Evolutionary conservation across 2,329 filamentous ascomycete species (phyloP).

Genomic region (Chaetothyriales sp.): DNA sequence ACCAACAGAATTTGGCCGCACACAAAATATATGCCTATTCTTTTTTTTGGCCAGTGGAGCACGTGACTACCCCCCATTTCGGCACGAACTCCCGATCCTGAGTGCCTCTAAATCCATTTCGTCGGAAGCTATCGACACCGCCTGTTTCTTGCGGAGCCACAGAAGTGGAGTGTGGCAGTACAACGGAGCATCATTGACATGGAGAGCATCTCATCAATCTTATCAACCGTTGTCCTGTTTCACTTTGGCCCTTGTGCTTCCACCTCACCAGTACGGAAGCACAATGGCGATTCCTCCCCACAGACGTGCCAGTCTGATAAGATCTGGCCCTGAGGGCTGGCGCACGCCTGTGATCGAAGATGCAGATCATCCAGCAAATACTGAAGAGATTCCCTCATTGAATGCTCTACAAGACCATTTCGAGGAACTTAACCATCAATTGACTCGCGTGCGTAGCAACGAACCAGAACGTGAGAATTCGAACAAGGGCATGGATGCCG

Average conservation of each 20-base stretch:
- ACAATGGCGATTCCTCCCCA: background rate
- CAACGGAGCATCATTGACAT: background rate
- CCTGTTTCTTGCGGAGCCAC: background rate
- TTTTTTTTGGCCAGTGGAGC: background rate
- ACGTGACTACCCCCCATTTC: background rate
- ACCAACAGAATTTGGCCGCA: background rate
- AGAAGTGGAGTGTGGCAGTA: background rate
- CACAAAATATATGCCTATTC: background rate
- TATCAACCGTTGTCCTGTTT: background rate
- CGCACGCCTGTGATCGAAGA: conserved; percentile 34
- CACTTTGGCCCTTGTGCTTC: background rate
- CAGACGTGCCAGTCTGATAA: background rate
- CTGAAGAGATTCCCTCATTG: background rate
- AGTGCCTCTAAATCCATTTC: no score
- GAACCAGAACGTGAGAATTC: background rate
- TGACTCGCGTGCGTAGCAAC: background rate
- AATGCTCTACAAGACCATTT: background rate
- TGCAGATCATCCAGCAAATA: conserved; percentile 19
- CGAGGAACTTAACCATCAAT: background rate
- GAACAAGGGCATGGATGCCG: background rate
- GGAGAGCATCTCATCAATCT: background rate
- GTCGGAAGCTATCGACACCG: background rate
- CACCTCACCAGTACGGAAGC: conserved; percentile 1
- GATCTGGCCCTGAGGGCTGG: conserved; percentile 25
- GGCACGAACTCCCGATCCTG: background rate